A percentile compares a stretch with the other conserved stretches of the same genome.
These are phyloP conservation scores for Suhomyces atakaporum DNA, from an alignment of 1,139 yeast species.

Conservation along the genomic window DNA sequence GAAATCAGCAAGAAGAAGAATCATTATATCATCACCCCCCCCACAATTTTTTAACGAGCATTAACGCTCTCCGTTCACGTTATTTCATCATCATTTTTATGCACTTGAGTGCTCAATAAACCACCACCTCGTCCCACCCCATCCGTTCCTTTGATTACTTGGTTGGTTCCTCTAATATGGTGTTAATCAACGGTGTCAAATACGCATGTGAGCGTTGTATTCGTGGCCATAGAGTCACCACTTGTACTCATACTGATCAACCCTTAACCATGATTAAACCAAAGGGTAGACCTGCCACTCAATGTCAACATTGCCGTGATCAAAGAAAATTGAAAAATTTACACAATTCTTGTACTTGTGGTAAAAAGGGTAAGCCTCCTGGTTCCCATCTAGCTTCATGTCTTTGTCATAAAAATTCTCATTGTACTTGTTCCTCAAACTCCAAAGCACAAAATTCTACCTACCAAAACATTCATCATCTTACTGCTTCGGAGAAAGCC, in stretches of 20 bases:
- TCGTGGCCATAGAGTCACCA: constrained; percentile 92
- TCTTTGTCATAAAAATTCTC: constrained; percentile 53
- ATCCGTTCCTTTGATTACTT: constrained; percentile 5
- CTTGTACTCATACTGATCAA: constrained; percentile 90
- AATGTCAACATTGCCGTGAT: constrained; percentile 85
- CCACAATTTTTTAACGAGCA: too few relatives aligned
- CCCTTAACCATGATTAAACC: constrained; percentile 92
- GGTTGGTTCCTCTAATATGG: constrained; percentile 52
- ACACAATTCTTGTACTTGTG: constrained; percentile 77
- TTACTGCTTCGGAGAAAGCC: constrained; percentile 28
- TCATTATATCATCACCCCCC: neutral
- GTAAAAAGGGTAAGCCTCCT: constrained; percentile 53
- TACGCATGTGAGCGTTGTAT: constrained; percentile 97
- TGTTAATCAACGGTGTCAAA: constrained; percentile 84
- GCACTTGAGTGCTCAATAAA: constrained; percentile 1
- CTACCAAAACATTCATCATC: constrained; percentile 16
- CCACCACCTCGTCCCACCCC: constrained; percentile 3
- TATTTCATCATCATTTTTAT: neutral
- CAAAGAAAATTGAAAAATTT: constrained; percentile 68
- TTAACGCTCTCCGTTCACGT: too few relatives aligned
- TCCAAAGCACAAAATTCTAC: constrained; percentile 12
- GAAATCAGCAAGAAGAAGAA: neutral
- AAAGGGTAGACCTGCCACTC: constrained; percentile 93
- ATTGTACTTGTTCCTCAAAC: constrained; percentile 59
- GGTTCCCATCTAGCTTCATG: constrained; percentile 52